These are phyloP conservation scores for Phylloporus sp. DNA, from an alignment of 768 basidiomycete species.

Conservation along the genomic window DNA sequence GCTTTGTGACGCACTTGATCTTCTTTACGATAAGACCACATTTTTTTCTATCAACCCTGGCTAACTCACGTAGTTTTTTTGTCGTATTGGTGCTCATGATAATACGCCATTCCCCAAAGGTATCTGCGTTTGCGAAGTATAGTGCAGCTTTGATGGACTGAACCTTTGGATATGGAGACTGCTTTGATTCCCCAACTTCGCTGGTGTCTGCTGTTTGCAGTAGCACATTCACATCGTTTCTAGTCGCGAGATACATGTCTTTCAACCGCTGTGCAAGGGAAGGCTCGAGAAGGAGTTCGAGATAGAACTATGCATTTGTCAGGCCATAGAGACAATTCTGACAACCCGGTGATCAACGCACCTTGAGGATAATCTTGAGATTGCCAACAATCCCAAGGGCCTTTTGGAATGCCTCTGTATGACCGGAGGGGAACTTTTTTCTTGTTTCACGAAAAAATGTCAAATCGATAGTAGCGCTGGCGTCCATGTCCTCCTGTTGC, in stretches of 20 bases:
- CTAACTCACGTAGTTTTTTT: slow-evolving; percentile 46
- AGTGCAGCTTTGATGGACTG: slow-evolving; percentile 61
- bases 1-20: slow-evolving; percentile 46
- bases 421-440: slow-evolving; percentile 22
- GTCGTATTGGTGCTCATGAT: slow-evolving; percentile 53
- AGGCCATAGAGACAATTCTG: neutral
- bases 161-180: slow-evolving; percentile 40
- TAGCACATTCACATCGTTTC: neutral
- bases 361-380: slow-evolving; percentile 30
- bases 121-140: slow-evolving; percentile 55
- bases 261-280: slow-evolving; percentile 9
- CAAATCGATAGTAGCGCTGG: slow-evolving; percentile 17
- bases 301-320: slow-evolving; percentile 21
- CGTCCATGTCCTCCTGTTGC: slow-evolving; percentile 25
- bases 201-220: neutral
- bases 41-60: slow-evolving; percentile 41
- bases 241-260: slow-evolving; percentile 6
- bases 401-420: slow-evolving; percentile 15
- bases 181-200: slow-evolving; percentile 6
- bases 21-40: slow-evolving; percentile 64
- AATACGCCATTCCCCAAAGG: slow-evolving; percentile 64
- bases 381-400: slow-evolving; percentile 15
- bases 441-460: slow-evolving; percentile 32
- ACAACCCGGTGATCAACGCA: slow-evolving; percentile 2
- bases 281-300: slow-evolving; percentile 19